Evolutionary conservation across 805 yeast genomes (phyloP).

Genomic region (Metschnikowia corniflorae): DNA sequence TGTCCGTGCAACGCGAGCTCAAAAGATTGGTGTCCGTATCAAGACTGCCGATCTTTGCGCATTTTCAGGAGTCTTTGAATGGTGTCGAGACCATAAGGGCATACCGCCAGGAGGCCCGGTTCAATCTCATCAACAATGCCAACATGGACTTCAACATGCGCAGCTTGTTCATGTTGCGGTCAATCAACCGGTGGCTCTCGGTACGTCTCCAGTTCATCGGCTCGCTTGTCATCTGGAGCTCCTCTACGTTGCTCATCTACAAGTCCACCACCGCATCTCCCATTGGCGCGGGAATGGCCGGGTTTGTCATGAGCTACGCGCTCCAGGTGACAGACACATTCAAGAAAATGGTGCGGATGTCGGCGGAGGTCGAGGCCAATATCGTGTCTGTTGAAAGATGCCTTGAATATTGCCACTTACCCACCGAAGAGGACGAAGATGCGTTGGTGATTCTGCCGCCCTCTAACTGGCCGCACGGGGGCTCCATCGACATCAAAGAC

Average conservation of each 20-base stretch:
- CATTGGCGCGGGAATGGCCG: constrained; percentile 57
- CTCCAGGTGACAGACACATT: constrained; percentile 52
- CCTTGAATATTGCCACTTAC: constrained; percentile 51
- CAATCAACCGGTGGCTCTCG: constrained; percentile 64
- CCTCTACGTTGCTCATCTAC: constrained; percentile 46
- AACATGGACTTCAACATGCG: constrained; percentile 49
- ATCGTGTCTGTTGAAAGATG: constrained; percentile 68
- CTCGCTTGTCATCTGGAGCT: constrained; percentile 48
- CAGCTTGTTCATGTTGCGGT: constrained; percentile 47
- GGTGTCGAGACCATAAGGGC: constrained; percentile 82
- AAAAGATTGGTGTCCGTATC: constrained; percentile 63
- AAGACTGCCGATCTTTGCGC: constrained; percentile 51
- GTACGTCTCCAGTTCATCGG: constrained; percentile 61
- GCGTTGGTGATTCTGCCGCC: constrained; percentile 5
- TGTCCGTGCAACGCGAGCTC: constrained; percentile 77
- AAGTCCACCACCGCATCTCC: constrained; percentile 38
- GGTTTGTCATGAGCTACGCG: constrained; percentile 63
- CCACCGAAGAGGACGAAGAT: constrained; percentile 33
- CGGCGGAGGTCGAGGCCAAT: constrained; percentile 62
- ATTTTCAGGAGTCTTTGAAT: constrained; percentile 72
- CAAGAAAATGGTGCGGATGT: constrained; percentile 53
- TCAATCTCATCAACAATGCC: constrained; percentile 50
- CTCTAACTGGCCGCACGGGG: constrained; percentile 13
- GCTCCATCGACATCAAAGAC: constrained; percentile 22
- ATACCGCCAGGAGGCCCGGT: constrained; percentile 62